Conservation (phyloP, 129 eudicot species). For the Flaveria trinervia region DNA sequence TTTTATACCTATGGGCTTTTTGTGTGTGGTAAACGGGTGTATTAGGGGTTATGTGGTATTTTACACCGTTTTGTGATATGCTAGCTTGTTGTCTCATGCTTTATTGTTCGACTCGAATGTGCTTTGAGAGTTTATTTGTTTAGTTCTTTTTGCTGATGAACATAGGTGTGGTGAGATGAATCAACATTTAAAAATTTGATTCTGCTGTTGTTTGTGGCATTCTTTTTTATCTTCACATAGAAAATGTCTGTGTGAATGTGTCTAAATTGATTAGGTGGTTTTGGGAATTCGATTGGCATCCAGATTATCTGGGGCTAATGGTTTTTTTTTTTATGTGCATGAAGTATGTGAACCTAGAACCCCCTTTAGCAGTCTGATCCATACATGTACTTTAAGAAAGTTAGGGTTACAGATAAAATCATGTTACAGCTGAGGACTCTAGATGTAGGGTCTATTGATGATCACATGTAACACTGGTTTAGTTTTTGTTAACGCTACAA, state of each 20-base stretch:
- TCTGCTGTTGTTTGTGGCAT: background rate
- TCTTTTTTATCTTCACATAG: too few relatives aligned
- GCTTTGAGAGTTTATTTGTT: background rate
- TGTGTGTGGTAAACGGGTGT: background rate
- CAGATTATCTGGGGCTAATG: background rate
- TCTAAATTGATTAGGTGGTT: background rate
- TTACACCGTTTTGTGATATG: slow-evolving; percentile 8
- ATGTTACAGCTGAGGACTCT: background rate
- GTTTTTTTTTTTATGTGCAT: background rate
- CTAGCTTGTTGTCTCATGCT: background rate
- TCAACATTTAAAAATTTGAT: slow-evolving; percentile 7
- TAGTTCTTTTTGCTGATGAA: background rate
- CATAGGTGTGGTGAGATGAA: background rate
- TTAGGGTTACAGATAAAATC: background rate
- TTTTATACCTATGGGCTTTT: too few relatives aligned
- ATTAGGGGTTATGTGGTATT: background rate
- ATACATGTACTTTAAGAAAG: background rate
- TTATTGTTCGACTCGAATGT: background rate
- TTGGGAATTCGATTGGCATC: background rate
- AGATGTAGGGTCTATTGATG: slow-evolving; percentile 8
- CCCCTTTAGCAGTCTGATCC: background rate
- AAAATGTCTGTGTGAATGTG: too few relatives aligned
- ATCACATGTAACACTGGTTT: too few relatives aligned
- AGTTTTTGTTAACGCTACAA: background rate
- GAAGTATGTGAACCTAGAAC: background rate